Conservation (phyloP, 108 stramenopile species). For the Skeletonema grethae region DNA sequence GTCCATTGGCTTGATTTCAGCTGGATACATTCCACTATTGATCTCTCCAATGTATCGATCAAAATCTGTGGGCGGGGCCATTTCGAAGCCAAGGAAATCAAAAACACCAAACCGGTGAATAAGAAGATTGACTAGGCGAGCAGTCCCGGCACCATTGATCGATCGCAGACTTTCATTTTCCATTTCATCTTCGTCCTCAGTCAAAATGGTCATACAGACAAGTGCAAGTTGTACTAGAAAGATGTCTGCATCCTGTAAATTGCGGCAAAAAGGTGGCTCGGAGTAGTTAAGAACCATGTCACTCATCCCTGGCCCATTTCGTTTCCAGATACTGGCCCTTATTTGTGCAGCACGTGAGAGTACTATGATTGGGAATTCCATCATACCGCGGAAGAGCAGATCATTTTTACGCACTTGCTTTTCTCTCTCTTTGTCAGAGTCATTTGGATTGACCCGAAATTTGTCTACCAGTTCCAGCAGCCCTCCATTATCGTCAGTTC, state of each 20-base stretch:
- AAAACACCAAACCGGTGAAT: constrained; percentile 80
- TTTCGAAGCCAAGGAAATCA: constrained; percentile 45
- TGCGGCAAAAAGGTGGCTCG: constrained; percentile 93
- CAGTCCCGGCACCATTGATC: constrained; percentile 15
- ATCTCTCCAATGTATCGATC: constrained; percentile 64
- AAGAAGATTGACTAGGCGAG: constrained; percentile 53
- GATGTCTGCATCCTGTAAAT: constrained; percentile 91
- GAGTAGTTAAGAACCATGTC: constrained; percentile 68
- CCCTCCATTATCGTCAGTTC: constrained; percentile 38
- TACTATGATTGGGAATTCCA: constrained; percentile 83
- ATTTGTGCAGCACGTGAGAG: constrained; percentile 84
- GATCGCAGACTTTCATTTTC: too few species aligned
- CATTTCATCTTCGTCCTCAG: not conserved
- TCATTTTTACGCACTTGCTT: constrained; percentile 23
- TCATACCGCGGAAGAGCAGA: constrained; percentile 67
- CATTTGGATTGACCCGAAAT: constrained; percentile 26
- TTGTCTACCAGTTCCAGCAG: constrained; percentile 34
- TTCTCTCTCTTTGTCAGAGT: constrained; percentile 19
- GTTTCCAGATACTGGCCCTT: constrained; percentile 87
- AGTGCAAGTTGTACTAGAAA: constrained; percentile 78
- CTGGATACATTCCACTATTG: constrained; percentile 53
- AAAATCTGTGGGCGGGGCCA: constrained; percentile 57
- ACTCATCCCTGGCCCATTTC: constrained; percentile 89
- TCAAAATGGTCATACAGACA: constrained; percentile 33
- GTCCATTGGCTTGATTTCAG: constrained; percentile 38